These are phyloP conservation scores for Kentomonas sorsogonicus DNA, from an alignment of 208 protist species.

Conservation along the genomic window DNA sequence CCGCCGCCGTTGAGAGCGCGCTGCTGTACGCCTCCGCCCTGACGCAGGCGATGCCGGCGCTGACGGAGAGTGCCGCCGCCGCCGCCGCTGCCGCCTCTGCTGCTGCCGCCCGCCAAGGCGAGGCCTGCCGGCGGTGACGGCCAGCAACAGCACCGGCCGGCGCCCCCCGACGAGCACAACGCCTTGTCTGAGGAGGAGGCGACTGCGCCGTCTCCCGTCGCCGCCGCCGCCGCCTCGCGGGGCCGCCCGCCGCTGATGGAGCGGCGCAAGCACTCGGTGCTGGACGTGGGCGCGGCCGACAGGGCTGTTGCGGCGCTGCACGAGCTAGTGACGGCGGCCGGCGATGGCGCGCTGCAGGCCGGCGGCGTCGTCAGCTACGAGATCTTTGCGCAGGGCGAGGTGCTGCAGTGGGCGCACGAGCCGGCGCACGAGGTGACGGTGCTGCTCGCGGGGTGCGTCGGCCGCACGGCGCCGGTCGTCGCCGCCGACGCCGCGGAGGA, in stretches of 20 bases:
- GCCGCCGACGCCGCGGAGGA: background rate
- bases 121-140: background rate
- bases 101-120: background rate
- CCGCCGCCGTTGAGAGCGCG: constrained; percentile 18
- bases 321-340: constrained; percentile 1
- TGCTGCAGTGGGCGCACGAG: constrained; percentile 60
- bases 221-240: too few relatives aligned
- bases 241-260: background rate
- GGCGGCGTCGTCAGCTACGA: constrained; percentile 14
- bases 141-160: background rate
- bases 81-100: background rate
- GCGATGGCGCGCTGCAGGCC: background rate
- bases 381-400: constrained; percentile 41
- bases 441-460: constrained; percentile 39
- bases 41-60: constrained; percentile 14
- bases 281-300: background rate
- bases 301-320: constrained; percentile 2
- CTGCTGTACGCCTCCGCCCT: constrained; percentile 35
- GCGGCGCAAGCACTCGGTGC: background rate
- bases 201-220: too few relatives aligned
- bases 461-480: constrained; percentile 17
- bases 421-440: constrained; percentile 61
- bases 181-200: background rate
- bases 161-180: background rate
- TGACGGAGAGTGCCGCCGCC: constrained; percentile 10